Conservation (phyloP, 768 basidiomycete genomes). For the Rhizopogon vulgaris region DNA sequence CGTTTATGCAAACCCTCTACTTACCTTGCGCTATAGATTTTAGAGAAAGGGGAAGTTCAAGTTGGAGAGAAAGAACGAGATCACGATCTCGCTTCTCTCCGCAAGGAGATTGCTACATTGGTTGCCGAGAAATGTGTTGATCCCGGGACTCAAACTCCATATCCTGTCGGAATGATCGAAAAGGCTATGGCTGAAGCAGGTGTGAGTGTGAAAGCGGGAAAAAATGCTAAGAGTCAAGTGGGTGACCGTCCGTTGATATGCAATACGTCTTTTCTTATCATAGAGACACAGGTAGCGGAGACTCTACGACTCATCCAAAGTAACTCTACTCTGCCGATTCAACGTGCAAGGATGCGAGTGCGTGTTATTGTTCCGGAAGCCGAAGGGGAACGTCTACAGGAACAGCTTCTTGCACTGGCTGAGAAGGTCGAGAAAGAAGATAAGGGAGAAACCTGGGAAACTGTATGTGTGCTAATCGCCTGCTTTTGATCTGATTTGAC, state of each 20-base stretch:
- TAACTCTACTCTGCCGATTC: slow-evolving; percentile 83
- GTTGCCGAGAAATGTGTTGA: slow-evolving; percentile 97
- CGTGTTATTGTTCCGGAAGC: slow-evolving; percentile 65
- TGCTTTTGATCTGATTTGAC: background rate
- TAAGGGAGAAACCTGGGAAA: slow-evolving; percentile 76
- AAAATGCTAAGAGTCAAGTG: slow-evolving; percentile 93
- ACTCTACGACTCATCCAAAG: slow-evolving; percentile 80
- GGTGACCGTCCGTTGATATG: slow-evolving; percentile 5
- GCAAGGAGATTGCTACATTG: slow-evolving; percentile 87
- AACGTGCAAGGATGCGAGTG: slow-evolving; percentile 90
- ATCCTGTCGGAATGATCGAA: slow-evolving; percentile 93
- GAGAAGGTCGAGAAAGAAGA: slow-evolving; percentile 85
- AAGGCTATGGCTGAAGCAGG: slow-evolving; percentile 96
- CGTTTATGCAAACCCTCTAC: background rate
- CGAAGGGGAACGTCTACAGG: slow-evolving; percentile 64
- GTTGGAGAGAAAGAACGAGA: slow-evolving; percentile 96
- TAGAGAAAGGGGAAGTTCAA: slow-evolving; percentile 95
- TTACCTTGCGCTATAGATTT: slow-evolving; percentile 48
- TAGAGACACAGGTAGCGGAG: slow-evolving; percentile 65
- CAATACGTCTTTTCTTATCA: background rate
- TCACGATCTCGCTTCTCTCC: slow-evolving; percentile 77
- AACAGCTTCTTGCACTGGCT: slow-evolving; percentile 64
- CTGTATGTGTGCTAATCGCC: slow-evolving; percentile 45
- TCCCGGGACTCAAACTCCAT: slow-evolving; percentile 81
- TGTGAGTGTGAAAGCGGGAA: slow-evolving; percentile 82